These are phyloP conservation scores for Aspergillus cejpii DNA, from an alignment of 2,329 filamentous ascomycete species.

Conservation along the genomic window DNA sequence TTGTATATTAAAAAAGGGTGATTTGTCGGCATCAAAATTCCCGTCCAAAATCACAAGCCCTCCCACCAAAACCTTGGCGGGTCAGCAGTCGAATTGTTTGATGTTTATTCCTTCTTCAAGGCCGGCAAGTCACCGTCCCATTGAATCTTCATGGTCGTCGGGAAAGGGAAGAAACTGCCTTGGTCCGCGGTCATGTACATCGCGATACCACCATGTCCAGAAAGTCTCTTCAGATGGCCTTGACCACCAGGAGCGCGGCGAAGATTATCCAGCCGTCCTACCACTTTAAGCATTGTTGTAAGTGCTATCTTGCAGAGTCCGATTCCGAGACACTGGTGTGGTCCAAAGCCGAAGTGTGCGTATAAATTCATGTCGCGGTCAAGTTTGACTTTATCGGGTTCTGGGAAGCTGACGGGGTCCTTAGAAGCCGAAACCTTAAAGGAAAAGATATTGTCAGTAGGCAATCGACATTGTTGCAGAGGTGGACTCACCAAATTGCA, in stretches of 20 bases:
- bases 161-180: conserved; percentile 39
- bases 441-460: background rate
- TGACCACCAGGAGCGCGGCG: conserved; percentile 38
- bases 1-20: background rate
- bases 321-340: conserved; percentile 56
- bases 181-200: conserved; percentile 43
- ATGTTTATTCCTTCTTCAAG: conserved; percentile 6
- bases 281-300: conserved; percentile 37
- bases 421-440: conserved; percentile 30
- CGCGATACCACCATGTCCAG: conserved; percentile 36
- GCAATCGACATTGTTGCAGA: background rate
- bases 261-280: conserved; percentile 38
- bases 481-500: conserved; percentile 32
- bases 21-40: background rate
- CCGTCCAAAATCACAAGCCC: background rate
- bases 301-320: conserved; percentile 30
- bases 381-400: conserved; percentile 49
- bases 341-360: conserved; percentile 57
- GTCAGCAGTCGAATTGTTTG: background rate
- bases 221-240: conserved; percentile 37
- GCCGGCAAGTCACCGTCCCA: conserved; percentile 38
- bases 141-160: conserved; percentile 40
- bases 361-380: conserved; percentile 58
- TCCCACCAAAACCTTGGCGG: background rate
- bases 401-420: conserved; percentile 34